Evolutionary conservation across 495 filamentous ascomycete genomes (phyloP), one percentile per base, ranked within the genome.

Genomic region (Haplographium delicatum): DNA sequence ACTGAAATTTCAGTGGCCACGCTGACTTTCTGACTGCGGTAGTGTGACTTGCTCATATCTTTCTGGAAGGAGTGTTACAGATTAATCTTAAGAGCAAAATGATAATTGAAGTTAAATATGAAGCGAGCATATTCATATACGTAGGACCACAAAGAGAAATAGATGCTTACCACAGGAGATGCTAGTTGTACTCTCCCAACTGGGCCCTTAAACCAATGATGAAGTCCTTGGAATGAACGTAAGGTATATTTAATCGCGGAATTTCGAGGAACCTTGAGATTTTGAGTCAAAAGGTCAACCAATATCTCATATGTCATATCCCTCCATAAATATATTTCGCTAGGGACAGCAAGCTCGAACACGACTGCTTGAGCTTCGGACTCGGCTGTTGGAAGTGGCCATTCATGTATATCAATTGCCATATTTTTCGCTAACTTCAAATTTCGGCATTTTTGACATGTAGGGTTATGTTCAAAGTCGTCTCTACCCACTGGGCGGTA

Each of bases 281-380:
- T 13, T 44, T 28, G 35, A 18, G 60, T 31, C 15, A 80, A 60
- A 1, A 78, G 51, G 16, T 73, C 51, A 2, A 60, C 51, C 5
- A 79, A 50, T 28, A 85, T 47, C 18, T 56, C 63, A 0, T 68
- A 54, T 0, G 75, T 80, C 9, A 60, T 52, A 47, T 84, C 70
- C 2, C 84, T 67, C 83, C 82, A 88, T 7, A 58, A 38, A 9
- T 34, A 52, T 34, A 84, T 72, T 0, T 51, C 41, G 0, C 15
- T 8, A 5, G 82, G 80, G 0, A 73, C 59, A 8, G 53, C 30
- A 0, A 85, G 65, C 61, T 87, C 83, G 38, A 87, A 84, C 0
- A 85, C 71, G 0, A 68, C 68, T 0, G 75, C 64, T 47, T 77
- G 73, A 0, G 69, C 65, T 18, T 71, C 23, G 0, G 45, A 27